Evolutionary conservation across 257 asterid species (phyloP), one percentile per base, ranked within the genome.

Genomic region (Scutellaria barbata): DNA sequence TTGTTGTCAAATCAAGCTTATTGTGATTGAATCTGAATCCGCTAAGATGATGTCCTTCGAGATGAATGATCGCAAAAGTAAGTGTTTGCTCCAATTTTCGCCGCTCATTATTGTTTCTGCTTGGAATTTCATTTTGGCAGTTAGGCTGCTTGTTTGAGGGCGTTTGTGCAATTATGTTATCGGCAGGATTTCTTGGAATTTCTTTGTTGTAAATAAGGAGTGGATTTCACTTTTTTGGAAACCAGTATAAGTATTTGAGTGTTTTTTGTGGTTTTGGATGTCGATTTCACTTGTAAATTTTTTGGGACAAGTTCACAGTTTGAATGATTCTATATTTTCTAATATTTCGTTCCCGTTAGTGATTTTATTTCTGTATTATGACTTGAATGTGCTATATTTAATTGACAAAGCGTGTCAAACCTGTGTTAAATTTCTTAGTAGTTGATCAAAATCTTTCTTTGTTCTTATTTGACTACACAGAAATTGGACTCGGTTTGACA

Each of bases 401-500:
- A 42, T 17, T 50, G 6, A 16, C 11, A 33, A 8, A 50, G 25
- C 5, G 16, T 3, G 14, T 37, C 56, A 37, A 71, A 45, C 7
- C 6, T 68, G n/a, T 14, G 7, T 64, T 18, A 17, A 35, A 42
- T 55, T 7, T 18, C 1, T 22, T 43, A 62, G 55, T 51, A 40
- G 55, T 46, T 78, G 69, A 58, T 68, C 54, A 59, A 51, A 17
- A 60, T 25, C 55, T 55, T 68, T 66, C 66, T 54, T 66, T 73
- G 65, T 35, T 72, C 56, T 65, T 69, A 56, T 73, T 47, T 70
- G 11, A 59, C 79, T 79, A 53, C 72, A 80, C 93, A 92, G 97
- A 93, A 87, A 93, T 93, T 76, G 97, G 98, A 43, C 91, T 93
- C 13, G 97, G 97, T 66, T 84, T 93, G 91, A 93, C 98, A 25